Conservation (phyloP, 2,329 filamentous ascomycete species). For the Arachnomyces sp. region DNA sequence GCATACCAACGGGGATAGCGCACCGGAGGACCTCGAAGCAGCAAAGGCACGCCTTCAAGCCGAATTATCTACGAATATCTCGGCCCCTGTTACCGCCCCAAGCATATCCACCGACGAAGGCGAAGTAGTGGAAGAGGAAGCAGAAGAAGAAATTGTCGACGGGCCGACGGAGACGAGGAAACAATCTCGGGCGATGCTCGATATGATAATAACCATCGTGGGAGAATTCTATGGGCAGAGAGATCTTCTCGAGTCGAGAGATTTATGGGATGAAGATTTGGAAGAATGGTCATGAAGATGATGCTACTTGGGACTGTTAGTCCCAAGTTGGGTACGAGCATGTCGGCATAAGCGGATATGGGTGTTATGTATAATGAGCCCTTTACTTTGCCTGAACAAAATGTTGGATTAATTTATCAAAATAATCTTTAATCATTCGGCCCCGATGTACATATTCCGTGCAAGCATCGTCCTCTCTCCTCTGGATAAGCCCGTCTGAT, state of each 20-base stretch:
- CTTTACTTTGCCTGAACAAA: neutral
- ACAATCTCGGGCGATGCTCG: constrained; percentile 58
- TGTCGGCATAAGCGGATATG: neutral
- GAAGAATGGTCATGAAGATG: constrained; percentile 2
- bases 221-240: constrained; percentile 85
- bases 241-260: constrained; percentile 69
- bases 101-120: constrained; percentile 24
- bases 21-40: constrained; percentile 36
- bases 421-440: neutral
- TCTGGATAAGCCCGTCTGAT: too few relatives aligned
- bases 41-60: constrained; percentile 41
- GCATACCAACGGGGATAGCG: constrained; percentile 13
- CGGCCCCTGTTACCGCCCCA: constrained; percentile 10
- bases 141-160: constrained; percentile 33
- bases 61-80: constrained; percentile 21
- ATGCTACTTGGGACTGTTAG: constrained; percentile 5
- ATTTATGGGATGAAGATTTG: constrained; percentile 37
- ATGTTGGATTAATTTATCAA: neutral
- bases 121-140: constrained; percentile 11
- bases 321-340: too few relatives aligned
- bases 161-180: constrained; percentile 21
- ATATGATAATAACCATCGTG: constrained; percentile 83
- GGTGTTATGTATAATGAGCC: neutral
- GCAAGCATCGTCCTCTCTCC: too few relatives aligned
- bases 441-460: too few relatives aligned